phyloP scores from a whole-genome alignment of 176 grass and related monocot genomes.

The Lolium perenne region DNA sequence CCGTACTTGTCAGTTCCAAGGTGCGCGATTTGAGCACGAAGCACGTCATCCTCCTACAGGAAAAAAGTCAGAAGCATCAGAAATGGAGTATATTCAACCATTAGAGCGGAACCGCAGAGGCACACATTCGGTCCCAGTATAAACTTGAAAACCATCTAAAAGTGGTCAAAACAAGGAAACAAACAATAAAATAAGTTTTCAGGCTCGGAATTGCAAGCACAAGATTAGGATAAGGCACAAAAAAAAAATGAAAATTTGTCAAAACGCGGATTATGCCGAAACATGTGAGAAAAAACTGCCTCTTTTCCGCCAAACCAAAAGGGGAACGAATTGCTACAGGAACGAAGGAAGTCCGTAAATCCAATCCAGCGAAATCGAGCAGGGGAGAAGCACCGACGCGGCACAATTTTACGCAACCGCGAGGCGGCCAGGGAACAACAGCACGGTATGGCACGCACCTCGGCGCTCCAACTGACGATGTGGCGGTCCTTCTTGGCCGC shows the following conservation, averaged over 20 bases:
- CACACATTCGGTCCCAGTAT: background rate
- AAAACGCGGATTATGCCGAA: background rate
- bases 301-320: background rate
- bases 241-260: background rate
- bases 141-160: background rate
- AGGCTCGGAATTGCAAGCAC: background rate
- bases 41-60: constrained; percentile 83
- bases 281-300: background rate
- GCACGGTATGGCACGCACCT: constrained; percentile 44
- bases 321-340: background rate
- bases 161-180: background rate
- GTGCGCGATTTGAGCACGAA: constrained; percentile 77
- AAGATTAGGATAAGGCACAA: constrained; percentile 1
- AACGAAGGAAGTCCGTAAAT: constrained; percentile 9
- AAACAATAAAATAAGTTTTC: background rate
- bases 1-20: constrained; percentile 87
- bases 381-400: background rate
- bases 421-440: background rate
- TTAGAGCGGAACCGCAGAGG: background rate
- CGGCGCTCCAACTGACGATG: constrained; percentile 78
- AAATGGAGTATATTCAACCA: constrained; percentile 2
- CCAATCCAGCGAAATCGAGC: constrained; percentile 32
- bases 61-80: constrained; percentile 40
- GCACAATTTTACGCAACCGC: background rate
- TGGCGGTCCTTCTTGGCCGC: constrained; percentile 84